Evolutionary conservation across 1,284 basidiomycete genomes (phyloP).

Genomic region (Cryptococcus sp.): DNA sequence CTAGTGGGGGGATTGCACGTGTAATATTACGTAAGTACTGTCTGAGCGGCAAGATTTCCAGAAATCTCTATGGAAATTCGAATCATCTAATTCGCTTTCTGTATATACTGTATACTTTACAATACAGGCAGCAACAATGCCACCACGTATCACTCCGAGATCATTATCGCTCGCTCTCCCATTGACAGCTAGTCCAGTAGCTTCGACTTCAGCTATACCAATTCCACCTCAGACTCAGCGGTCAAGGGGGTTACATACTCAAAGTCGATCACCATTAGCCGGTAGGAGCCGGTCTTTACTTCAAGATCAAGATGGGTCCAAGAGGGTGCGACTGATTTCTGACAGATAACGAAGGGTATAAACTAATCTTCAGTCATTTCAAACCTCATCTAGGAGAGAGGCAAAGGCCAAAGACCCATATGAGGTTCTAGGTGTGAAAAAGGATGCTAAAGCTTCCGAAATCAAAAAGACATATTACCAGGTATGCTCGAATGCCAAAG

Average conservation of each 20-base stretch:
- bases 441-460: slow-evolving; percentile 76
- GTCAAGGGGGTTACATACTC: neutral
- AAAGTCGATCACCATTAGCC: neutral
- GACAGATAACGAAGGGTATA: neutral
- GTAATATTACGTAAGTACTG: neutral
- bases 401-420: slow-evolving; percentile 83
- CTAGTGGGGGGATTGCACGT: neutral
- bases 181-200: neutral
- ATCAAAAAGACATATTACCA: slow-evolving; percentile 97
- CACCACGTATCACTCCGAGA: neutral
- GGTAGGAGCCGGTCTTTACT: neutral
- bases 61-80: neutral
- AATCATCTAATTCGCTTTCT: neutral
- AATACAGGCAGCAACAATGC: neutral
- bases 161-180: neutral
- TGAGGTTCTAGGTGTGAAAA: slow-evolving; percentile 77
- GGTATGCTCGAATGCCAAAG: slow-evolving; percentile 49
- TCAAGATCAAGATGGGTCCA: neutral
- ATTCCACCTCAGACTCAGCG: neutral
- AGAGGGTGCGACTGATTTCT: neutral
- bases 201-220: neutral
- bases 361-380: slow-evolving; percentile 52
- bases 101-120: neutral
- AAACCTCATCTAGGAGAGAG: slow-evolving; percentile 58
- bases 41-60: neutral